Percentiles rank a stretch among this genome's conserved stretches.
Conservation (phyloP, 1,284 basidiomycete genomes). For the Cutaneotrichosporon mucoides region DNA sequence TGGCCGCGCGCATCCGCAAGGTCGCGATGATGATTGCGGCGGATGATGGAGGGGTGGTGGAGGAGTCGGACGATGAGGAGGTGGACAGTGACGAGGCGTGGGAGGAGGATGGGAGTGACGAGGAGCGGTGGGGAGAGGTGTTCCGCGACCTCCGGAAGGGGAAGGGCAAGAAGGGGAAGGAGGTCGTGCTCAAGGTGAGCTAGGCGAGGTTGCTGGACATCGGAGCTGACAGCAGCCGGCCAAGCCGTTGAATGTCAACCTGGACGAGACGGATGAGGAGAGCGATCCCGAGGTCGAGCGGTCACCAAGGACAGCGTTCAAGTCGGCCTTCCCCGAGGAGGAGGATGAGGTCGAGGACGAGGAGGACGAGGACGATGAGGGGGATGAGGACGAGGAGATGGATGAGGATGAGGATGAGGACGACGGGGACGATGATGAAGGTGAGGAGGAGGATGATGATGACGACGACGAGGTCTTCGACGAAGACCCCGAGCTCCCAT, state of each 20-base stretch:
- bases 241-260: slow-evolving; percentile 38
- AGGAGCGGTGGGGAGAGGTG: slow-evolving; percentile 57
- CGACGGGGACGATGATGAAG: too few relatives aligned
- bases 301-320: slow-evolving; percentile 55
- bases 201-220: too few relatives aligned
- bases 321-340: slow-evolving; percentile 21
- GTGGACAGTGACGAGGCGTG: slow-evolving; percentile 56
- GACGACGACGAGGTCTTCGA: slow-evolving; percentile 51
- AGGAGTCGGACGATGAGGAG: slow-evolving; percentile 50
- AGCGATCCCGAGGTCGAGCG: slow-evolving; percentile 57
- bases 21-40: slow-evolving; percentile 48
- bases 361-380: slow-evolving; percentile 52
- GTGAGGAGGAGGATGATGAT: slow-evolving; percentile 26
- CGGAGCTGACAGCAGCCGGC: slow-evolving; percentile 16
- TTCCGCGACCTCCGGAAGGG: slow-evolving; percentile 55
- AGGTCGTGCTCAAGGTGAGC: slow-evolving; percentile 38
- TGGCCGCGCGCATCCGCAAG: slow-evolving; percentile 43
- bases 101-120: slow-evolving; percentile 66
- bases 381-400: slow-evolving; percentile 42
- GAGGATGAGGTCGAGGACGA: slow-evolving; percentile 44
- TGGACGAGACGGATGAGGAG: slow-evolving; percentile 41
- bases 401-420: slow-evolving; percentile 17
- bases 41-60: slow-evolving; percentile 37
- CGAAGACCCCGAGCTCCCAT: slow-evolving; percentile 54
- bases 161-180: slow-evolving; percentile 53